A percentile compares a stretch with the other conserved stretches of the same genome.
These are phyloP conservation scores for Syncephalastrum contaminatum DNA, from an alignment of 371 early-diverging fungal genomes.

Conservation along the genomic window DNA sequence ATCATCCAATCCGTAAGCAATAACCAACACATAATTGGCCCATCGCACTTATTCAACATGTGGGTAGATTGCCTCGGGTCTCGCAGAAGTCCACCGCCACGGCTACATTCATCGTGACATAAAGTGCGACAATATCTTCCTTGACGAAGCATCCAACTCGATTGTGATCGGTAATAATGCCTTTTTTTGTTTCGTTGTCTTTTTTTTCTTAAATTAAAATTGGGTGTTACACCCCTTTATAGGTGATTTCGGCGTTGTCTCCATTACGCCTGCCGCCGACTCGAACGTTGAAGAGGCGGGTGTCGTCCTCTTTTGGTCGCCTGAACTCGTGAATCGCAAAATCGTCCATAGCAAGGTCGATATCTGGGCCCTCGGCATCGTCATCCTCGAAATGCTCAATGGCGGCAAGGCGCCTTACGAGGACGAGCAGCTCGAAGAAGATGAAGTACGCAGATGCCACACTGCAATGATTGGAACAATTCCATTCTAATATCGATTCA, in stretches of 20 bases:
- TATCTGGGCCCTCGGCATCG: slow-evolving; percentile 52
- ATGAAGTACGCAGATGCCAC: slow-evolving; percentile 32
- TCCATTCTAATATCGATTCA: too few relatives aligned
- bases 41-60: too few relatives aligned
- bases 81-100: slow-evolving; percentile 45
- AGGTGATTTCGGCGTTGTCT: slow-evolving; percentile 56
- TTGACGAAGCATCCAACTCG: slow-evolving; percentile 33
- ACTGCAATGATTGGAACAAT: too few relatives aligned
- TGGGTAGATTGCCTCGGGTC: slow-evolving; percentile 42
- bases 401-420: slow-evolving; percentile 54
- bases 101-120: slow-evolving; percentile 55
- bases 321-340: slow-evolving; percentile 46
- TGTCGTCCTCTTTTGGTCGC: slow-evolving; percentile 54
- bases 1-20: slow-evolving; percentile 39
- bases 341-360: slow-evolving; percentile 47
- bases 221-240: slow-evolving; percentile 3
- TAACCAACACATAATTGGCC: background rate
- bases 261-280: slow-evolving; percentile 48
- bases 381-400: slow-evolving; percentile 45
- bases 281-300: slow-evolving; percentile 52
- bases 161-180: slow-evolving; percentile 45
- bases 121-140: slow-evolving; percentile 52
- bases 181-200: too few relatives aligned
- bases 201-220: background rate
- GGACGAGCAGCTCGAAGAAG: slow-evolving; percentile 48